Conservation (phyloP, 495 filamentous ascomycete genomes). For the Aspergillus conjunctus region DNA sequence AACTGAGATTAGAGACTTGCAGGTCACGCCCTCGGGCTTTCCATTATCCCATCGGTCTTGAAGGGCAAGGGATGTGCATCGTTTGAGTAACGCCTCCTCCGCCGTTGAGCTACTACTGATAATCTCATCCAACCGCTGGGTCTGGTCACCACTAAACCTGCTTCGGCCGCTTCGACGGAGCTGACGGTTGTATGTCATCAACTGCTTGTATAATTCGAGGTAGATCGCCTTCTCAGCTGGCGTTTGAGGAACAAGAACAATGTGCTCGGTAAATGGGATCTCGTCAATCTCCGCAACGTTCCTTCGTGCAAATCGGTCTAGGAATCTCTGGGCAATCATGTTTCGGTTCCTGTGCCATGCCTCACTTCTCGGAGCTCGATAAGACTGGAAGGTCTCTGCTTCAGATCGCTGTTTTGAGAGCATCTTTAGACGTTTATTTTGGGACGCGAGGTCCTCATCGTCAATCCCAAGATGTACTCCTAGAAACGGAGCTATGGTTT, state of each 20-base stretch:
- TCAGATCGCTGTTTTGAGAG: constrained; percentile 32
- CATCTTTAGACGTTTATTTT: constrained; percentile 36
- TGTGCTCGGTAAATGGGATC: constrained; percentile 42
- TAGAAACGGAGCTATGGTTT: constrained; percentile 57
- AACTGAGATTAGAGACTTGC: constrained; percentile 24
- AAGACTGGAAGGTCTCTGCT: constrained; percentile 52
- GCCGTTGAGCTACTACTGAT: constrained; percentile 42
- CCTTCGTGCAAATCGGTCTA: constrained; percentile 55
- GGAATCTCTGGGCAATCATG: constrained; percentile 53
- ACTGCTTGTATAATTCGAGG: constrained; percentile 46
- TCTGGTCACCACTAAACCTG: constrained; percentile 41
- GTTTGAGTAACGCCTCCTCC: constrained; percentile 52
- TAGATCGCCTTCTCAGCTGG: constrained; percentile 50
- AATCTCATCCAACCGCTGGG: constrained; percentile 44
- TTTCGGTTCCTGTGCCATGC: constrained; percentile 56
- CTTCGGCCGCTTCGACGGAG: constrained; percentile 34
- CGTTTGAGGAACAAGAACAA: constrained; percentile 40
- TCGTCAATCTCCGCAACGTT: constrained; percentile 51
- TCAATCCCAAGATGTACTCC: constrained; percentile 57
- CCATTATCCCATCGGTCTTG: constrained; percentile 18
- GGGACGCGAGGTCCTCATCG: constrained; percentile 42
- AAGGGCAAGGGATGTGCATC: constrained; percentile 38
- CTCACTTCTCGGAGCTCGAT: constrained; percentile 43
- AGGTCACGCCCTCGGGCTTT: constrained; percentile 23
- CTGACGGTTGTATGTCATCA: constrained; percentile 47